phyloP scores from a whole-genome alignment of 345 rosid genomes.

The Dovyalis caffra region DNA sequence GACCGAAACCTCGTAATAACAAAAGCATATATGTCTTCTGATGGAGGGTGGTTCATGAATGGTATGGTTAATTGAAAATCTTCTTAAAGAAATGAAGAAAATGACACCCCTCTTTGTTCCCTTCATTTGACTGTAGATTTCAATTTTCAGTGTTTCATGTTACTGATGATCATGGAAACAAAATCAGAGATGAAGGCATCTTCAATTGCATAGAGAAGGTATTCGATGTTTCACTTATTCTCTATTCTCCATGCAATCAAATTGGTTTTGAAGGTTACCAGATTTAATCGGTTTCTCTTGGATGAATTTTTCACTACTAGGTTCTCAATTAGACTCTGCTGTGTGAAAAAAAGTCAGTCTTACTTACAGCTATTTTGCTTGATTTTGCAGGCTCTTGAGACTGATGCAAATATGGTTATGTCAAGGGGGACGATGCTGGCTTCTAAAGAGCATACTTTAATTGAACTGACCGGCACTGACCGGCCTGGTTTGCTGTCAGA shows the following conservation, averaged over 20 bases:
- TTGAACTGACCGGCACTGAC: slow-evolving; percentile 79
- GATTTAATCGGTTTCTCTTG: too few species aligned
- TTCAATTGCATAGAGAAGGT: slow-evolving; percentile 64
- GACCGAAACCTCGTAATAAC: slow-evolving; percentile 80
- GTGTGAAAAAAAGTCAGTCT: too few species aligned
- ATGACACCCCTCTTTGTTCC: not conserved
- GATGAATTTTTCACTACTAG: too few species aligned
- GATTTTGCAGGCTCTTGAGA: slow-evolving; percentile 68
- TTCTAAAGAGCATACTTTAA: slow-evolving; percentile 71
- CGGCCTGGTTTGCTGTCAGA: slow-evolving; percentile 90
- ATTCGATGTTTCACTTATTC: slow-evolving; percentile 1
- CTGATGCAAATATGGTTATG: slow-evolving; percentile 34
- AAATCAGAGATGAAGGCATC: slow-evolving; percentile 61
- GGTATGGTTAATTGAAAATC: slow-evolving; percentile 35
- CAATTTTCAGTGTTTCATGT: slow-evolving; percentile 70
- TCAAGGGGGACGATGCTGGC: slow-evolving; percentile 49
- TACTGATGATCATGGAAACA: slow-evolving; percentile 57
- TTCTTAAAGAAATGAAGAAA: not conserved
- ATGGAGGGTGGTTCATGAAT: slow-evolving; percentile 97
- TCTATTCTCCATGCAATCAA: not conserved
- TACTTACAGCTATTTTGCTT: not conserved
- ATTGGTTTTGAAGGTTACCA: too few species aligned
- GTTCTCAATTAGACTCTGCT: too few species aligned
- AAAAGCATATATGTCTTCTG: slow-evolving; percentile 87
- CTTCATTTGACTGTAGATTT: slow-evolving; percentile 1